Evolutionary conservation across 106 monocot genomes (phyloP), one percentile per base, ranked within the genome.

Genomic region (Dendrobium chrysotoxum): DNA sequence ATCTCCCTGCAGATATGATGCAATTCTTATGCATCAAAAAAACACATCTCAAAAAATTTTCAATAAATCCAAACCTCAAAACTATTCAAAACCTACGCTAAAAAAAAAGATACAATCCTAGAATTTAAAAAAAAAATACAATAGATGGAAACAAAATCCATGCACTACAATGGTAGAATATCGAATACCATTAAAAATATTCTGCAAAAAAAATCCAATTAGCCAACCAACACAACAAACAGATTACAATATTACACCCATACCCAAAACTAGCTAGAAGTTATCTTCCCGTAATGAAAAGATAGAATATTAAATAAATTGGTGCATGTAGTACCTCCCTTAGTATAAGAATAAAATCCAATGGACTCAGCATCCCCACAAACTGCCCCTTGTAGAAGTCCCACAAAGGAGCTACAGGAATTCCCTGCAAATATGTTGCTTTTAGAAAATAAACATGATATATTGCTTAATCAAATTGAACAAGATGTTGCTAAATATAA

Each of bases 281-380:
- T 1, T 74, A 42, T 41, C 12, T 70, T 70, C 41, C 13, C 40
- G n/a, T 74, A 74, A 74, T 42, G n/a, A 74, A 74, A 42, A 18
- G 42, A 74, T 74, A 13, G 74, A 74, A n/a, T 21, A 74, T 7
- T 42, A 40, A 74, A 40, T 74, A 35, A 35, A 41, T 8, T 42
- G 6, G 7, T 7, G n/a, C n/a, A 47, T 26, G 10, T 26, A 45
- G 13, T 40, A 92, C 95, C 94, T 99, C 98, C 87, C 81, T 89
- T 65, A 99, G 78, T 75, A 99, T 99, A 66, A 99, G 80, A 81
- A 99, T 99, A 80, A 99, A 99, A 82, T 99, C 98, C 76, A 88
- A 82, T 40, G 92, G 88, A 84, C 88, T 95, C n/a, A 99, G 91
- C 39, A 95, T 77, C 25, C 98, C 98, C 67, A 91, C 93, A 91